phyloP scores from a whole-genome alignment of 768 basidiomycete species.

The Mrakia hoshinonis region DNA sequence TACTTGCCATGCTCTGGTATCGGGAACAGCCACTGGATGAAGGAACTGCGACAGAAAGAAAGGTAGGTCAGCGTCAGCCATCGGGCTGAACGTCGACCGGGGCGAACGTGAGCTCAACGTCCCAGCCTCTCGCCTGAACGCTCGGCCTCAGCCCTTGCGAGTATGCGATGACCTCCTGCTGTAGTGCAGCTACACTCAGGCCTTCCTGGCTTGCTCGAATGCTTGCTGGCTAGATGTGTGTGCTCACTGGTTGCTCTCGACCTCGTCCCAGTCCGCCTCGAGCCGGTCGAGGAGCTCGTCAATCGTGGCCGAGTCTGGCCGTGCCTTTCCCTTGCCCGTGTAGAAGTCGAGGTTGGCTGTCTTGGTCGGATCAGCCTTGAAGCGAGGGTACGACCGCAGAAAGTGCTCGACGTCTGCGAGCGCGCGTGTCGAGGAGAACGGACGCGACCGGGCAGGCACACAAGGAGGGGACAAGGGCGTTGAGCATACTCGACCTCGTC shows the following conservation, averaged over 20 bases:
- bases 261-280: background rate
- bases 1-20: no score
- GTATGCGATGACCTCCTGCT: no score
- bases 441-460: no score
- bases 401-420: background rate
- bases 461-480: no score
- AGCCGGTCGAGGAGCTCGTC: conserved; percentile 8
- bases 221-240: no score
- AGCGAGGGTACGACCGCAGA: background rate
- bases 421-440: background rate
- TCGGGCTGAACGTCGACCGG: background rate
- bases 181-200: no score
- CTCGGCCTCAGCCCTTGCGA: no score
- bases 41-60: background rate
- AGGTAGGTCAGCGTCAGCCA: background rate
- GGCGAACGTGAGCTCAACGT: no score
- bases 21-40: background rate
- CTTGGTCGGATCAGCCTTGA: background rate
- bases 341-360: background rate
- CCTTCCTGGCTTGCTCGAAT: background rate
- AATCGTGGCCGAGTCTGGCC: background rate
- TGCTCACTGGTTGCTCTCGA: background rate
- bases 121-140: no score
- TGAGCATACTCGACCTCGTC: no score
- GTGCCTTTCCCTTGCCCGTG: background rate